Base-by-base conservation (phyloP, 225 moss, liverwort and hornwort species). In the Marchantia paleacea region DNA sequence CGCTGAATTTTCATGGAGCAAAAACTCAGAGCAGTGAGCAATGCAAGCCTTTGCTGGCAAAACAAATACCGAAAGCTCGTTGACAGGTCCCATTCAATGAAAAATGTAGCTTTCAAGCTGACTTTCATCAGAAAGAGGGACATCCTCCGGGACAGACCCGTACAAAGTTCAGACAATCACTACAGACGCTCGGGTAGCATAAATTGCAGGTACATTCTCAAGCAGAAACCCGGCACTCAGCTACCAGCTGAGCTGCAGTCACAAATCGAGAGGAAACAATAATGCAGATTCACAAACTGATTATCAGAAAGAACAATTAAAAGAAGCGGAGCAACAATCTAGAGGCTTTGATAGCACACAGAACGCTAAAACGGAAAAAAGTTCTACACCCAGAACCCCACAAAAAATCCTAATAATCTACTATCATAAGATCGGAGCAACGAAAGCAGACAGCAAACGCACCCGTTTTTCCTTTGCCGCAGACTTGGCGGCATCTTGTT, bases 381-480 rank as follows among this genome's bases (percentile, higher is more conserved):
- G 48, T 20, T 51, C 26, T 14, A n/a, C 6, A 75, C 9, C 29
- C 16, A 53, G 13, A 74, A 22, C 52, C 24, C 12, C 50, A 53
- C 4, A 53, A 52, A 11, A n/a, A 10, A 19, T 12, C 14, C 18
- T 14, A 8, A 19, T 0, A 18, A 20, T 16, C 15, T 8, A 28
- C 4, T 0, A 39, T 39, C 39, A 5, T 39, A 39, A 39, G 39
- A 39, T 39, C 39, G 39, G 39, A 39, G 39, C 39, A 39, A 39
- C 39, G 39, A 2, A 39, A 39, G 39, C 39, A 39, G 31, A 30
- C 30, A 25, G 7, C 4, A 52, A 52, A 11, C 22, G 72, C 55
- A 78, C 78, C 78, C 78, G 24, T 52, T 79, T 79, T 67, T 79
- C 78, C 50, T 66, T 68, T 2, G 25, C 12, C 10, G 24, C 77